phyloP scores from a whole-genome alignment of 2,329 filamentous ascomycete genomes.

The Penicillium expansum region DNA sequence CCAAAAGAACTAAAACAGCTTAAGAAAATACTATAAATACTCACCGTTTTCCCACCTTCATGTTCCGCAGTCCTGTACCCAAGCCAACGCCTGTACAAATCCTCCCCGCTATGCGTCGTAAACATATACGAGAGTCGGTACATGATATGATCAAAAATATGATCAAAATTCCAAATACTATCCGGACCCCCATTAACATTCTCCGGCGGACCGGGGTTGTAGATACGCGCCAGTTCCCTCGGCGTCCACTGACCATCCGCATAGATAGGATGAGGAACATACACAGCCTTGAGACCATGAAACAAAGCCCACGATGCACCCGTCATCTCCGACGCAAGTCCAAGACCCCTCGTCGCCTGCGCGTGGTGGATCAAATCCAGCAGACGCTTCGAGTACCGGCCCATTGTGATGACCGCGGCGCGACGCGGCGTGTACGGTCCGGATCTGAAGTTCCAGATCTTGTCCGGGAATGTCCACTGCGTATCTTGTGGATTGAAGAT shows the following conservation, averaged over 20 bases:
- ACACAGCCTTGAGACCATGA: conserved; percentile 74
- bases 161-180: conserved; percentile 37
- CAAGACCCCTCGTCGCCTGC: conserved; percentile 60
- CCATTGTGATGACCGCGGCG: conserved; percentile 23
- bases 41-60: conserved; percentile 20
- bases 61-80: conserved; percentile 33
- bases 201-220: conserved; percentile 54
- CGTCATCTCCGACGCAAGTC: conserved; percentile 78
- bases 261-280: conserved; percentile 58
- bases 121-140: conserved; percentile 31
- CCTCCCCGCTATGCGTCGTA: conserved; percentile 41
- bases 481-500: conserved; percentile 24
- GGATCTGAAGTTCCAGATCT: conserved; percentile 22
- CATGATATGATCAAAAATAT: conserved; percentile 30
- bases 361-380: conserved; percentile 65
- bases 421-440: conserved; percentile 20
- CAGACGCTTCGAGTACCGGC: conserved; percentile 20
- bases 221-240: conserved; percentile 53
- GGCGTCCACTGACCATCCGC: conserved; percentile 57
- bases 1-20: background rate
- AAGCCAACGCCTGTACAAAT: conserved; percentile 57
- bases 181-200: conserved; percentile 48
- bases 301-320: conserved; percentile 68
- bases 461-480: conserved; percentile 21
- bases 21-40: background rate